Evolutionary conservation across 495 filamentous ascomycete species (phyloP), one percentile per base, ranked within the genome.

Genomic region (Sphaerosporella brunnea): DNA sequence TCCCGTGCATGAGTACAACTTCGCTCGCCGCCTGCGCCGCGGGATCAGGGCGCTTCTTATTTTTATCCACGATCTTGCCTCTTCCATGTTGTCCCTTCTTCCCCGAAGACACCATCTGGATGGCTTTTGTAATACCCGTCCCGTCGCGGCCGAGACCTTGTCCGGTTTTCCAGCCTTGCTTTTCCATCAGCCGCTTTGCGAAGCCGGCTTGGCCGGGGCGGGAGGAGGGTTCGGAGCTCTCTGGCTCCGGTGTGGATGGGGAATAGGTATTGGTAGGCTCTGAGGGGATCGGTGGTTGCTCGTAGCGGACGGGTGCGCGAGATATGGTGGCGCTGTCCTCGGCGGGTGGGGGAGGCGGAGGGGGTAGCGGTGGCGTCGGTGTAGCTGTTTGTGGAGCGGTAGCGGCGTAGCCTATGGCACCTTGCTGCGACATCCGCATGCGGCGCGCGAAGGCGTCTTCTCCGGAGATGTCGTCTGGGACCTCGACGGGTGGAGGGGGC

Each of bases 151-250:
- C 90, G 10, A 97, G 72, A 2, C 90, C 90, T 36, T 77, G 71
- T 18, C 92, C 92, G 52, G 83, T 79, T 9, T 73, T 80, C 84
- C 87, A 94, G 43, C 92, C 92, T 61, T 90, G 85, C 55, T 94
- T 95, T 23, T 77, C 72, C 72, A 97, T 80, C 24, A 93, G 71
- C 20, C 85, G 79, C 47, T 82, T 70, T 2, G 86, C 90, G 56
- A 93, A 94, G 49, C 77, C 79, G 54, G 78, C 72, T 63, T 94
- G 81, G 9, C 84, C 82, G 0, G 87, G 83, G 9, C 79, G 77
- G 45, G 69, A 70, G 16, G 78, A 78, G 21, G 69, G 51, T 13
- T 58, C 49, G 8, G 49, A 35, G 19, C 59, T 30, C 49, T n/a
- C n/a, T 16, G 48, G 47, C 3, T 35, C 23, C 8, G 47, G 37